These are phyloP conservation scores for Colletotrichum lentis DNA, from an alignment of 2,329 filamentous ascomycete genomes.

Conservation along the genomic window DNA sequence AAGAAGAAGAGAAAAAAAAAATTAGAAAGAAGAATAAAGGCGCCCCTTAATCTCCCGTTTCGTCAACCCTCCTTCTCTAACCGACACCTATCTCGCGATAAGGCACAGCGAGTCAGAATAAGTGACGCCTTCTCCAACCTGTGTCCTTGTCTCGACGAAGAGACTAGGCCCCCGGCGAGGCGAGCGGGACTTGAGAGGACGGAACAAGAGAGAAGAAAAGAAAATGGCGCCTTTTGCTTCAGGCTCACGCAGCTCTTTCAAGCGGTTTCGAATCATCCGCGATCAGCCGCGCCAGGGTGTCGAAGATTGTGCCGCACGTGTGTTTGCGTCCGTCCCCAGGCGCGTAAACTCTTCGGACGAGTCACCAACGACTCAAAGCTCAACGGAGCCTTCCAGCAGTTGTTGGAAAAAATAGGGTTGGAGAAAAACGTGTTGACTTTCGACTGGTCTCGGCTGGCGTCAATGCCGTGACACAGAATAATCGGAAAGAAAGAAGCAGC, in stretches of 20 bases:
- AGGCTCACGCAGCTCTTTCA: slow-evolving; percentile 37
- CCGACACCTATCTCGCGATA: slow-evolving; percentile 25
- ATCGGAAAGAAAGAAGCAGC: slow-evolving; percentile 14
- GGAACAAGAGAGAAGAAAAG: neutral
- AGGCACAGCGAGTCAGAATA: slow-evolving; percentile 23
- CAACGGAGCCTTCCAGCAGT: slow-evolving; percentile 31
- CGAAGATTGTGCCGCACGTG: neutral
- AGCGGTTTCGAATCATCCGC: slow-evolving; percentile 38
- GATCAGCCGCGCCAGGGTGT: slow-evolving; percentile 18
- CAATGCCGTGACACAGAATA: slow-evolving; percentile 26
- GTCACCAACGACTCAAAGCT: slow-evolving; percentile 40
- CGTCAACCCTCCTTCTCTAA: slow-evolving; percentile 23
- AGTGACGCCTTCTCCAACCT: slow-evolving; percentile 28
- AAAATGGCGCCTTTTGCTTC: slow-evolving; percentile 35
- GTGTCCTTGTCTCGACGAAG: slow-evolving; percentile 27
- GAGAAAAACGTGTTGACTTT: slow-evolving; percentile 4
- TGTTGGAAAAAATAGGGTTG: slow-evolving; percentile 1
- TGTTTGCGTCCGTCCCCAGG: neutral
- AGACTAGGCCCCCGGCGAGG: slow-evolving; percentile 28
- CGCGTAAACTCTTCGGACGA: slow-evolving; percentile 40
- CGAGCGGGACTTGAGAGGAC: slow-evolving; percentile 7
- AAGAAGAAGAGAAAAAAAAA: slow-evolving; percentile 20
- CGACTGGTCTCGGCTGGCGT: slow-evolving; percentile 24
- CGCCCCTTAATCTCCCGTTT: slow-evolving; percentile 15
- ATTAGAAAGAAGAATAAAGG: neutral